Conservation (phyloP, 169 alveolate genomes). For the Hammondia hammondi region DNA sequence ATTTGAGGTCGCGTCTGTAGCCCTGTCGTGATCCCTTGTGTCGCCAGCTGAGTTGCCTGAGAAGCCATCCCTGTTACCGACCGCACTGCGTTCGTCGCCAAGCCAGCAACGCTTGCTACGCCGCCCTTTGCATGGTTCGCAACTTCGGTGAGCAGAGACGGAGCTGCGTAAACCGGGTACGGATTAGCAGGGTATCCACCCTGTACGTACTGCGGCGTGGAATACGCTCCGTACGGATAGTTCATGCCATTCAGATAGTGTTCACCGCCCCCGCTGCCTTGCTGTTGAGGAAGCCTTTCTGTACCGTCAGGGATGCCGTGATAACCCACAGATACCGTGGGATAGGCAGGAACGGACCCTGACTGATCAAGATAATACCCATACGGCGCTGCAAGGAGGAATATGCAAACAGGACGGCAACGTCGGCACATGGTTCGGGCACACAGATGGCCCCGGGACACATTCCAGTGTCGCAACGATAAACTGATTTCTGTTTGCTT, state of each 20-base stretch:
- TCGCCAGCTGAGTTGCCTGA: conserved; percentile 15
- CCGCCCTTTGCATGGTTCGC: conserved; percentile 7
- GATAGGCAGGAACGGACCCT: not conserved
- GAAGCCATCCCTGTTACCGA: conserved; percentile 17
- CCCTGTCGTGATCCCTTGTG: not conserved
- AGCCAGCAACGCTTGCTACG: conserved; percentile 21
- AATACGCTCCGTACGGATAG: not conserved
- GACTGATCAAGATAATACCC: not conserved
- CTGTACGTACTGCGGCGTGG: not conserved
- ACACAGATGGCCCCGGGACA: no score
- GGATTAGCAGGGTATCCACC: not conserved
- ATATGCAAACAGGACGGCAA: not conserved
- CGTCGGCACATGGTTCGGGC: no score
- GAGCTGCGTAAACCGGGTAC: conserved; percentile 13
- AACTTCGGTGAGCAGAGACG: not conserved
- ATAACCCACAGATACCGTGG: not conserved
- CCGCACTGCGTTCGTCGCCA: conserved; percentile 19
- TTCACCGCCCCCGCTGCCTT: not conserved
- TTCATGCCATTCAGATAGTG: not conserved
- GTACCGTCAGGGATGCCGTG: not conserved
- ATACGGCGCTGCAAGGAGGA: not conserved
- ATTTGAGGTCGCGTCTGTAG: not conserved
- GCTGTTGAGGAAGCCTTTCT: not conserved
- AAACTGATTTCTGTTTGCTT: no score
- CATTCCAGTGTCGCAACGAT: no score